Evolutionary conservation across 352 stramenopile species (phyloP).

Genomic region (Phytophthora europaea): DNA sequence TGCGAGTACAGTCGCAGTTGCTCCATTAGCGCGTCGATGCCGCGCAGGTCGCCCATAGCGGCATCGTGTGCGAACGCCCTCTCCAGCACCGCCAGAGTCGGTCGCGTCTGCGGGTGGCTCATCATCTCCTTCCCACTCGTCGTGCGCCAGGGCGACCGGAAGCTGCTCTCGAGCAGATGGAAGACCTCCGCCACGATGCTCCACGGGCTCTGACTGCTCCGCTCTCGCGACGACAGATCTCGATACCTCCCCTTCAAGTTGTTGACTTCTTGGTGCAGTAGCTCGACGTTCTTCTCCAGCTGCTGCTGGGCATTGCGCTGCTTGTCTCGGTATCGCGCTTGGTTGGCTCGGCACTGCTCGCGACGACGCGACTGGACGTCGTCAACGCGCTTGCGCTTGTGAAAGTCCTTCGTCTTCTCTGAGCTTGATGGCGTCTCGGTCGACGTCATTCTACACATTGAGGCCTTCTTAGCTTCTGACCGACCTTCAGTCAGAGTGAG

Average conservation of each 20-base stretch:
- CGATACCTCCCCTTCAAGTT: neutral
- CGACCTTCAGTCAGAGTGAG: neutral
- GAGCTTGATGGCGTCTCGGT: neutral
- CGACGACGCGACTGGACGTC: constrained; percentile 2
- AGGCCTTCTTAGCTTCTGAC: neutral
- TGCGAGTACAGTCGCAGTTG: constrained; percentile 11
- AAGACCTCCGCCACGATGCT: constrained; percentile 22
- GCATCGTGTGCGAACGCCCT: constrained; percentile 13
- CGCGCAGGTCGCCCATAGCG: constrained; percentile 8
- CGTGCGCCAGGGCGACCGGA: constrained; percentile 16
- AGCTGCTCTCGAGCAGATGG: constrained; percentile 20
- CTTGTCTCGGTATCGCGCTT: constrained; percentile 35
- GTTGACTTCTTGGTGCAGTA: constrained; percentile 9
- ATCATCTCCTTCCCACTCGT: constrained; percentile 9
- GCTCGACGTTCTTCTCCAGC: constrained; percentile 12
- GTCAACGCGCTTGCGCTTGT: constrained; percentile 9
- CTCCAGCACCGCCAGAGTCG: constrained; percentile 12
- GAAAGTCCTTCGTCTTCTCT: neutral
- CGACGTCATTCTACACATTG: neutral
- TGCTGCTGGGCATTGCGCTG: constrained; percentile 14
- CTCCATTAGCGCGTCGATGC: constrained; percentile 4
- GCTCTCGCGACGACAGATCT: constrained; percentile 1
- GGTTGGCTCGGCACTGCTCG: constrained; percentile 29
- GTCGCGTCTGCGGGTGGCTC: constrained; percentile 8
- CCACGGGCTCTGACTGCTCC: constrained; percentile 25